These are phyloP conservation scores for Pichia scutulata DNA, from an alignment of 805 yeast species.

Conservation along the genomic window DNA sequence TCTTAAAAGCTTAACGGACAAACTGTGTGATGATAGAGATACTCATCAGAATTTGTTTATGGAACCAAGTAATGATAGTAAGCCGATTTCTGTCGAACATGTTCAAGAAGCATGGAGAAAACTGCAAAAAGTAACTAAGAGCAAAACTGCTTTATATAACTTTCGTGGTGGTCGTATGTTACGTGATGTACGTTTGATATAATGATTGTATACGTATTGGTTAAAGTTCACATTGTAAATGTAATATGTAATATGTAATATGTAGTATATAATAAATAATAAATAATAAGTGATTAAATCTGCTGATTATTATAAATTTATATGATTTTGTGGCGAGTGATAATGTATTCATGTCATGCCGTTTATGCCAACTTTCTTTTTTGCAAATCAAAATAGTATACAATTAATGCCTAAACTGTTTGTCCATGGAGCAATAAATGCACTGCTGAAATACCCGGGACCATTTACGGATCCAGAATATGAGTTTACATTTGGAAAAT, in stretches of 20 bases:
- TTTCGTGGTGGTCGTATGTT: slow-evolving; percentile 63
- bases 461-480: slow-evolving; percentile 28
- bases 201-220: neutral
- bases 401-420: neutral
- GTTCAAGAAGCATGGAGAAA: slow-evolving; percentile 86
- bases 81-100: slow-evolving; percentile 72
- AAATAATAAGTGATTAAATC: no score
- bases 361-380: neutral
- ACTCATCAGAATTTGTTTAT: slow-evolving; percentile 62
- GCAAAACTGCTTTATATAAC: slow-evolving; percentile 57
- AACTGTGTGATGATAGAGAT: slow-evolving; percentile 25
- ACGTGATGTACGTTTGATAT: slow-evolving; percentile 44
- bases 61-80: slow-evolving; percentile 78
- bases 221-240: no score
- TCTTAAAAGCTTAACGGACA: slow-evolving; percentile 52
- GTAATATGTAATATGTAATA: no score
- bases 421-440: neutral
- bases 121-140: slow-evolving; percentile 50
- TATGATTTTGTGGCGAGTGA: neutral
- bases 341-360: neutral
- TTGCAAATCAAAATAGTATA: neutral
- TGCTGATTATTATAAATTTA: no score
- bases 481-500: slow-evolving; percentile 17
- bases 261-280: no score
- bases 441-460: slow-evolving; percentile 16